Evolutionary conservation across 148 eudicot species (phyloP).

Genomic region (Drosera capensis): DNA sequence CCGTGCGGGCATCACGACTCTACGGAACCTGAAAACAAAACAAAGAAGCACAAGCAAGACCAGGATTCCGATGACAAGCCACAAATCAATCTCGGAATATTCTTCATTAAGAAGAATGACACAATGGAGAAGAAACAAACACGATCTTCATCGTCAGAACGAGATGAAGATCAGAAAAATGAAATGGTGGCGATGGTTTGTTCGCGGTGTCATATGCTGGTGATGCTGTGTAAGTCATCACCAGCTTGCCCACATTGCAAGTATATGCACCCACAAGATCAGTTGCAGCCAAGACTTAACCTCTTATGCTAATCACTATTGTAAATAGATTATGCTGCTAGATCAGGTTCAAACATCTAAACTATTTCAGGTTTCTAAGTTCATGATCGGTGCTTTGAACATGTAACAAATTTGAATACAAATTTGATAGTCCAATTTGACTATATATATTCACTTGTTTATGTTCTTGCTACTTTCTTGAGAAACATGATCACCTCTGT

Average conservation of each 20-base stretch:
- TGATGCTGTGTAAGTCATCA: slow-evolving; percentile 47
- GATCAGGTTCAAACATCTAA: neutral
- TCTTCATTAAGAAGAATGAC: neutral
- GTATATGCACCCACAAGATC: slow-evolving; percentile 38
- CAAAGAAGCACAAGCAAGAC: neutral
- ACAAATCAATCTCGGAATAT: too few relatives aligned
- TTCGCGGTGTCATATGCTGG: slow-evolving; percentile 47
- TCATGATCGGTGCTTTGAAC: neutral
- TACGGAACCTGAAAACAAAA: neutral
- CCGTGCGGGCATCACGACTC: slow-evolving; percentile 18
- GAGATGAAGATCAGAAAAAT: slow-evolving; percentile 17
- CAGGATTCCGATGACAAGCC: neutral
- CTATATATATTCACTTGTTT: too few relatives aligned
- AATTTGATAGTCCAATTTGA: too few relatives aligned
- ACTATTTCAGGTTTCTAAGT: neutral
- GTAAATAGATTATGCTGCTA: neutral
- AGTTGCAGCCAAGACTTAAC: slow-evolving; percentile 17
- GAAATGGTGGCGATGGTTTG: slow-evolving; percentile 50
- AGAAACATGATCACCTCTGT: too few relatives aligned
- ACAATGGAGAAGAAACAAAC: neutral
- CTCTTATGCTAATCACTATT: slow-evolving; percentile 14
- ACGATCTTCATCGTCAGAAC: slow-evolving; percentile 6
- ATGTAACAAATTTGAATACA: too few relatives aligned
- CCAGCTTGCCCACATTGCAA: slow-evolving; percentile 53
- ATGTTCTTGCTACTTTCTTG: too few relatives aligned